phyloP scores from a whole-genome alignment of 1,139 yeast species.

The Suhomyces bokatorum region DNA sequence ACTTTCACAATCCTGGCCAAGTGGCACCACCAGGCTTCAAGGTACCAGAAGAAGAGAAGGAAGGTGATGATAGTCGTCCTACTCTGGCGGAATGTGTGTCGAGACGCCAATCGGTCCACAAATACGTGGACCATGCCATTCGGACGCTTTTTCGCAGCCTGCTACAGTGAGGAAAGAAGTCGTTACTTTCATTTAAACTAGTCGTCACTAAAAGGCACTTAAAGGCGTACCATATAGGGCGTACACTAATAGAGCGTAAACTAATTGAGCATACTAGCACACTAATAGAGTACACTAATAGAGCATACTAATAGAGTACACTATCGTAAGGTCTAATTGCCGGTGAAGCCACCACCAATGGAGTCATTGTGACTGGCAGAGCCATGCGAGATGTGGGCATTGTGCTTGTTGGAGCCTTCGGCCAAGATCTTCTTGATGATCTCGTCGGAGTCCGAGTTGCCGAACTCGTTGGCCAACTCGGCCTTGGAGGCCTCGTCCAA shows the following conservation, averaged over 20 bases:
- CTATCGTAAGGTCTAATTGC: conserved; percentile 21
- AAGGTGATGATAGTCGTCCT: background rate
- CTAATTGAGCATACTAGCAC: too few relatives aligned
- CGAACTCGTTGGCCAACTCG: conserved; percentile 67
- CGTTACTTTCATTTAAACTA: conserved; percentile 1
- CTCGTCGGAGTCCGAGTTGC: conserved; percentile 48
- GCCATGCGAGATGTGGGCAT: conserved; percentile 13
- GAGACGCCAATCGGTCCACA: background rate
- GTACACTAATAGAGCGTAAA: too few relatives aligned
- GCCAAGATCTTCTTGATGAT: conserved; percentile 55
- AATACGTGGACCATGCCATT: background rate
- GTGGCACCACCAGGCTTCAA: background rate
- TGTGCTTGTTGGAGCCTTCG: conserved; percentile 52
- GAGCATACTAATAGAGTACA: too few relatives aligned
- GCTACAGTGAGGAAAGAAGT: background rate
- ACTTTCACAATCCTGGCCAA: too few relatives aligned
- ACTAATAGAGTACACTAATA: too few relatives aligned
- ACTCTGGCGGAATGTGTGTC: background rate
- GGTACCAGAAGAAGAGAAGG: background rate
- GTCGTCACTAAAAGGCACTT: too few relatives aligned
- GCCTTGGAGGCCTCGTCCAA: conserved; percentile 71
- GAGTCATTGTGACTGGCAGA: conserved; percentile 36
- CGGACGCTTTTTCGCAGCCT: background rate
- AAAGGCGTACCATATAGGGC: too few relatives aligned
- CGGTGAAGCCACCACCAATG: conserved; percentile 35